Evolutionary conservation across 257 asterid genomes (phyloP).

Genomic region (Paulownia fortunei): DNA sequence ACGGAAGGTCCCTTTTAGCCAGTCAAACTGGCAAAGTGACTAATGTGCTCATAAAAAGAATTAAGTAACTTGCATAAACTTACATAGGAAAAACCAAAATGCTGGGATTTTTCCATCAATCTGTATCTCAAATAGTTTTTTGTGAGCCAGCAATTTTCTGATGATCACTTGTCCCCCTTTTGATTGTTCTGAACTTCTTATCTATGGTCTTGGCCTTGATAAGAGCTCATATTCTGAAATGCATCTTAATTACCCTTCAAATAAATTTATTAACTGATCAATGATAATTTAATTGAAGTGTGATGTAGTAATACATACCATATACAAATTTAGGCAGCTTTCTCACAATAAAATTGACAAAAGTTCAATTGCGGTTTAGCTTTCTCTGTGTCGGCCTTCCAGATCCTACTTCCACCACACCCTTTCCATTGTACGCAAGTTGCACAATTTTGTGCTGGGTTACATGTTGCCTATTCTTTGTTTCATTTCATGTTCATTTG

Average conservation of each 20-base stretch:
- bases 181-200: background rate
- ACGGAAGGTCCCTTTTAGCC: background rate
- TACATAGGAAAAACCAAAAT: background rate
- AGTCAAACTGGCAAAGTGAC: background rate
- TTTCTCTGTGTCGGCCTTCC: background rate
- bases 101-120: background rate
- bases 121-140: background rate
- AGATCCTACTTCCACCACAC: background rate
- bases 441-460: slow-evolving; percentile 4
- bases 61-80: background rate
- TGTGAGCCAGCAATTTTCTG: background rate
- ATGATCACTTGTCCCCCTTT: background rate
- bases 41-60: background rate
- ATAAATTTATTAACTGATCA: background rate
- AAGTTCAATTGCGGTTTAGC: background rate
- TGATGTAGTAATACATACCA: background rate
- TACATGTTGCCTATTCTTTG: background rate
- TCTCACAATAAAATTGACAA: background rate
- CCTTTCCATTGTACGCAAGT: slow-evolving; percentile 5
- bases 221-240: slow-evolving; percentile 6
- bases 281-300: background rate
- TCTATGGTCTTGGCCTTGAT: background rate
- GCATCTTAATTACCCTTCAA: slow-evolving; percentile 4
- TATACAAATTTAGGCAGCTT: slow-evolving; percentile 1
- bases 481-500: slow-evolving; percentile 25